Base-by-base conservation (phyloP, 805 yeast genomes). In the Metschnikowia reukaufii region DNA sequence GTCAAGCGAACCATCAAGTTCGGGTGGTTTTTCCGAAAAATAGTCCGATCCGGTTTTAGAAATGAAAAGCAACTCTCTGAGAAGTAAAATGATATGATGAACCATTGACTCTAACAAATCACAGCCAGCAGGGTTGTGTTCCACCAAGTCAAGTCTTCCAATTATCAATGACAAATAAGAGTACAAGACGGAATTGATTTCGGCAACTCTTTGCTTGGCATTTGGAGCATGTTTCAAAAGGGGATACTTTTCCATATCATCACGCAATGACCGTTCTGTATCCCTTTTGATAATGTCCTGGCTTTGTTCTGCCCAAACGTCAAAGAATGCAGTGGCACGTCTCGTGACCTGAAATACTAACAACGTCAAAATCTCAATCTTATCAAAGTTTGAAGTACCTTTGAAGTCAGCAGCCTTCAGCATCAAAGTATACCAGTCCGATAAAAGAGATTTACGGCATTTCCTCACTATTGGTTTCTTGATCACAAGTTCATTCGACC, bases 351-450 rank as follows among this genome's bases (percentile, higher is more conserved):
- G 87, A 55, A 79, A 82, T 0, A 84, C 78, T 74, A 86, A 70
- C 36, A 81, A 59, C 34, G 83, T 82, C 50, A 87, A 66, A 4
- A 80, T 78, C 54, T 81, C 84, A 48, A 87, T 74, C 55, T 84
- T 83, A 30, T 73, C 70, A 20, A 70, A 67, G 43, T 76, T 79
- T 21, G 81, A 71, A 0, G 90, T 83, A 36, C 84, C 82, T 59
- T 83, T 81, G 57, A 79, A 85, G 33, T 84, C 86, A 52, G 84
- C 86, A 1, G 92, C 91, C 58, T 84, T 85, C 32, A 81, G 75
- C 82, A 86, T 83, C 34, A 87, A 68, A 43, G 81, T 82, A 52
- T 86, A 86, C 96, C 95, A 87, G 60, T 85, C 91, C 2, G 91
- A 55, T 27, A 87, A 72, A 45, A 87, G 65, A 32, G 81, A 74